Conservation (phyloP, 1,284 basidiomycete species). For the Butyriboletus appendiculatus region DNA sequence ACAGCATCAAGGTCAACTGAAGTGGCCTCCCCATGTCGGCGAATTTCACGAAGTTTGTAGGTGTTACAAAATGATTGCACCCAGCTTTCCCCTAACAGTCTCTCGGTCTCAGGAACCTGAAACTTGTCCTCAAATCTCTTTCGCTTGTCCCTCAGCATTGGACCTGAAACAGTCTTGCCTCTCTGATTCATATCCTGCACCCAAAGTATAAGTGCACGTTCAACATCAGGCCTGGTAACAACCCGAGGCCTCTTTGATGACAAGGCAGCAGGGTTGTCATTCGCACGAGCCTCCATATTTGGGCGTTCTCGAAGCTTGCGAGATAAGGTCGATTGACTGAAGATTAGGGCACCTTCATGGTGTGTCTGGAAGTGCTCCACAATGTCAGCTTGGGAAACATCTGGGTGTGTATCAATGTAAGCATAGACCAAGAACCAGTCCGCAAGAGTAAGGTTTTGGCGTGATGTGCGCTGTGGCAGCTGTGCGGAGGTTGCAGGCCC, state of each 20-base stretch:
- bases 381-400: no score
- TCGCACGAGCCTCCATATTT: no score
- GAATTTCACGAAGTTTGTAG: background rate
- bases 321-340: no score
- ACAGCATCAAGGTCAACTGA: background rate
- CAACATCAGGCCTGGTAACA: background rate
- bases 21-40: background rate
- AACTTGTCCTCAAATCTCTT: background rate
- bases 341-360: no score
- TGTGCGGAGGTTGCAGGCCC: no score
- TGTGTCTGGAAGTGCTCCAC: no score
- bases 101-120: background rate
- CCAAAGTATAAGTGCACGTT: background rate
- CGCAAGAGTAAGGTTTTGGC: no score
- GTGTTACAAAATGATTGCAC: background rate
- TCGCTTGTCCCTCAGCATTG: background rate
- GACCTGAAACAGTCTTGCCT: background rate
- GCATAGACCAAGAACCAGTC: no score
- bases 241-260: background rate
- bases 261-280: background rate
- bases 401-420: no score
- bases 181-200: no score
- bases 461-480: no score
- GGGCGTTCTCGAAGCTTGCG: no score
- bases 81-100: background rate